A percentile compares a stretch with the other conserved stretches of the same genome.
Conservation (phyloP, 805 yeast species). For the Schwanniomyces yamadae region DNA sequence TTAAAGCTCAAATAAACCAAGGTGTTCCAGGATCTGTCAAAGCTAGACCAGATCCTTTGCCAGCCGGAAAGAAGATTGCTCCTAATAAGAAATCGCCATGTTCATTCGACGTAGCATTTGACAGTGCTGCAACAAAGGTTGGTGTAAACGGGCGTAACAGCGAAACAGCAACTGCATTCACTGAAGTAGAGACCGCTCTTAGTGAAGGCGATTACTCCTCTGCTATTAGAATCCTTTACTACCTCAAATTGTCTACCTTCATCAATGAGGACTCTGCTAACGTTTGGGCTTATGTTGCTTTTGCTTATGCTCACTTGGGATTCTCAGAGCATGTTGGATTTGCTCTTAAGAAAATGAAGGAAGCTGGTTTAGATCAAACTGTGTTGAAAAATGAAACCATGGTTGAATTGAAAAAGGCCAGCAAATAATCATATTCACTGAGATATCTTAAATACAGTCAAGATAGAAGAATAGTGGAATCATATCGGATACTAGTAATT, state of each 20-base stretch:
- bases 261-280: constrained; percentile 11
- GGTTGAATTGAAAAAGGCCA: constrained; percentile 9
- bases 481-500: no score
- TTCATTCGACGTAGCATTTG: constrained; percentile 8
- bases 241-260: constrained; percentile 10
- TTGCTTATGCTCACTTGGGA: constrained; percentile 12
- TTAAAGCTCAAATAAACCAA: constrained; percentile 11
- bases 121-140: constrained; percentile 7
- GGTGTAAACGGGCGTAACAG: constrained; percentile 7
- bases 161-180: constrained; percentile 7
- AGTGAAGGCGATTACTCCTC: constrained; percentile 6
- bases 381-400: constrained; percentile 9
- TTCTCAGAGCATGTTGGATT: constrained; percentile 10
- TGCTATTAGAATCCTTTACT: constrained; percentile 10
- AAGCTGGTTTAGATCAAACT: constrained; percentile 10
- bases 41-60: constrained; percentile 12
- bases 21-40: constrained; percentile 11
- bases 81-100: constrained; percentile 10
- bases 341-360: constrained; percentile 10
- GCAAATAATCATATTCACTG: no score
- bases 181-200: constrained; percentile 8
- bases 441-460: no score
- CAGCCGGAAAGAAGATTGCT: constrained; percentile 10
- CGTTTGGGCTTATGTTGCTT: constrained; percentile 12
- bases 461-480: no score